A percentile compares a stretch with the other conserved stretches of the same genome.
Conservation (phyloP, 352 stramenopile genomes). For the Phytopythium helicoides region DNA sequence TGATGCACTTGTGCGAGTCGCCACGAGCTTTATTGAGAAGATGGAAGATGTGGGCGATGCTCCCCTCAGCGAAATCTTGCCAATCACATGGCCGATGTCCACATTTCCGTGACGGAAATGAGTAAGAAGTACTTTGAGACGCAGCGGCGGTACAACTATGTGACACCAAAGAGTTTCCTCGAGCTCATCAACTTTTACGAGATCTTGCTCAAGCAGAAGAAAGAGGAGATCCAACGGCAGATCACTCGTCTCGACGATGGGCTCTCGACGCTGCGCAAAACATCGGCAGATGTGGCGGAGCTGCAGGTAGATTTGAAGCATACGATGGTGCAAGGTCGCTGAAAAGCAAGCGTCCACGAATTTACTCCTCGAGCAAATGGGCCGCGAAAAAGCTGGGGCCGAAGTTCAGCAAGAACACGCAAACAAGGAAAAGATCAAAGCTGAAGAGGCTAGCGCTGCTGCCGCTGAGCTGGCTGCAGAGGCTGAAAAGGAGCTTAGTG, state of each 20-base stretch:
- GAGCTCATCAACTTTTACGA: slow-evolving; percentile 99
- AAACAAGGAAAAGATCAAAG: slow-evolving; percentile 93
- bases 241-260: slow-evolving; percentile 97
- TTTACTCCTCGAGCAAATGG: slow-evolving; percentile 94
- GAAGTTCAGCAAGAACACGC: slow-evolving; percentile 94
- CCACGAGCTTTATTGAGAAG: slow-evolving; percentile 94
- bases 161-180: slow-evolving; percentile 98
- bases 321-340: slow-evolving; percentile 94
- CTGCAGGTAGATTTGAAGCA: slow-evolving; percentile 95
- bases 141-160: slow-evolving; percentile 97
- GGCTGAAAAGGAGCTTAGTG: slow-evolving; percentile 93
- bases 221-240: slow-evolving; percentile 93
- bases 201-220: slow-evolving; percentile 94
- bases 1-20: slow-evolving; percentile 97
- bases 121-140: slow-evolving; percentile 95
- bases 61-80: slow-evolving; percentile 89
- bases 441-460: slow-evolving; percentile 88
- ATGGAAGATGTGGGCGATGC: slow-evolving; percentile 89
- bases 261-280: slow-evolving; percentile 95
- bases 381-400: slow-evolving; percentile 90
- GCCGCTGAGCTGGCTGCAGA: slow-evolving; percentile 93
- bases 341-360: slow-evolving; percentile 96
- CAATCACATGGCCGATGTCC: slow-evolving; percentile 97
- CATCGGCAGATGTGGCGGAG: slow-evolving; percentile 94
- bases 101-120: slow-evolving; percentile 96